Percentiles rank a stretch among this genome's conserved stretches.
Conservation (phyloP, 371 early-diverging fungal species). For the Lichtheimia corymbifera region DNA sequence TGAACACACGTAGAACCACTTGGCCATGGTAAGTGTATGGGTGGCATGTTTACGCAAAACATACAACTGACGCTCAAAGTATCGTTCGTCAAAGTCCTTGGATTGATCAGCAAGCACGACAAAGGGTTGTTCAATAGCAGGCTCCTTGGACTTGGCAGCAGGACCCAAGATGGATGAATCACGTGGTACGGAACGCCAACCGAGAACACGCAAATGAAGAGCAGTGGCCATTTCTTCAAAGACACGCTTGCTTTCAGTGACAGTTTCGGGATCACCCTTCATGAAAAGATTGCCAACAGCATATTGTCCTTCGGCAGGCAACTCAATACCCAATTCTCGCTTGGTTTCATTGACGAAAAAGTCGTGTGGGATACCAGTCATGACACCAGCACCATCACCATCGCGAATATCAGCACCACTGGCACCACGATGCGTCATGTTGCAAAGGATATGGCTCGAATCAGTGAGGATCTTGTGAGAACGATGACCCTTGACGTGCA, state of each 20-base stretch:
- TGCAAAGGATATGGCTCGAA: constrained; percentile 85
- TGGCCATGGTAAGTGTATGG: constrained; percentile 73
- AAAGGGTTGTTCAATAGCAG: constrained; percentile 93
- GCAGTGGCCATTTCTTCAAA: constrained; percentile 78
- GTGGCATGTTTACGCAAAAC: constrained; percentile 88
- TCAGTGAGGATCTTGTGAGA: constrained; percentile 82
- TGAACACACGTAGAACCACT: constrained; percentile 96
- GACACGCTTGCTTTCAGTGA: constrained; percentile 64
- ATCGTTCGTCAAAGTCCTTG: constrained; percentile 59
- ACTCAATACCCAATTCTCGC: constrained; percentile 55
- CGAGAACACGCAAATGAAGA: constrained; percentile 75
- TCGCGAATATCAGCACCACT: constrained; percentile 89
- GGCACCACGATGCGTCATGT: constrained; percentile 97
- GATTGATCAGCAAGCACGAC: constrained; percentile 53
- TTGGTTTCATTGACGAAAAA: constrained; percentile 72
- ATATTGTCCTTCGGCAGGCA: constrained; percentile 83
- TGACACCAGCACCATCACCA: constrained; percentile 91
- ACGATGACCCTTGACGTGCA: constrained; percentile 76
- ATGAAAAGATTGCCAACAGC: constrained; percentile 94
- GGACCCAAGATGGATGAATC: constrained; percentile 90
- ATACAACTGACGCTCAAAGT: constrained; percentile 88
- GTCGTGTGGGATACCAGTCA: constrained; percentile 91
- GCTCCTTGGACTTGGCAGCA: constrained; percentile 85
- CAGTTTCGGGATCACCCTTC: constrained; percentile 61
- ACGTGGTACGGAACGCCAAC: constrained; percentile 91